Evolutionary conservation across 2,329 filamentous ascomycete species (phyloP).

Genomic region (Boeremia exigua): DNA sequence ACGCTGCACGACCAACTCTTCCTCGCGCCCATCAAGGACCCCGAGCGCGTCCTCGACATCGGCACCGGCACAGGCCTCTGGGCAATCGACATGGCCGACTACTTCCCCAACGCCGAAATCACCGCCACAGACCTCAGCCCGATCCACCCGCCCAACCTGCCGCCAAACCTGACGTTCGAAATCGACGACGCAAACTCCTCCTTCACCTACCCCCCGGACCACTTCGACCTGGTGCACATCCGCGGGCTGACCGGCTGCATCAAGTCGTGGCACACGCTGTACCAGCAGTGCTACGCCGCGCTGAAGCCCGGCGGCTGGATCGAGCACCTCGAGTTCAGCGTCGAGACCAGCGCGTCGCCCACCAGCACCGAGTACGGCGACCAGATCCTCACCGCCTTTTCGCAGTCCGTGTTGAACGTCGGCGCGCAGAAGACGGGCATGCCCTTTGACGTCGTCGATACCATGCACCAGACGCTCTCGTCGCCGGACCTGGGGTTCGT

Average conservation of each 20-base stretch:
- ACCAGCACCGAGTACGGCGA: conserved; percentile 19
- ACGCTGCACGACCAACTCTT: conserved; percentile 45
- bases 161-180: conserved; percentile 53
- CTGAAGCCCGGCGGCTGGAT: conserved; percentile 52
- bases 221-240: conserved; percentile 51
- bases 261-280: conserved; percentile 49
- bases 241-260: conserved; percentile 52
- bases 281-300: conserved; percentile 46
- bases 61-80: conserved; percentile 46
- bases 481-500: conserved; percentile 33
- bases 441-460: conserved; percentile 29
- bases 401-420: conserved; percentile 20
- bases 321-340: conserved; percentile 51
- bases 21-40: conserved; percentile 39
- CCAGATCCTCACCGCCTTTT: conserved; percentile 30
- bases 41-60: conserved; percentile 42
- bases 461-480: conserved; percentile 26
- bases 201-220: conserved; percentile 49
- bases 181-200: conserved; percentile 52
- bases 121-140: conserved; percentile 47
- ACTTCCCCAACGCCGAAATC: conserved; percentile 43
- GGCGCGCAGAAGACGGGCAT: conserved; percentile 33
- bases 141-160: conserved; percentile 41
- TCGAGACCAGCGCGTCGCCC: conserved; percentile 30
- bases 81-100: conserved; percentile 49